A percentile compares a stretch with the other conserved stretches of the same genome.
These are phyloP conservation scores for Solanum chmielewskii DNA, from an alignment of 257 asterid genomes.

Conservation along the genomic window DNA sequence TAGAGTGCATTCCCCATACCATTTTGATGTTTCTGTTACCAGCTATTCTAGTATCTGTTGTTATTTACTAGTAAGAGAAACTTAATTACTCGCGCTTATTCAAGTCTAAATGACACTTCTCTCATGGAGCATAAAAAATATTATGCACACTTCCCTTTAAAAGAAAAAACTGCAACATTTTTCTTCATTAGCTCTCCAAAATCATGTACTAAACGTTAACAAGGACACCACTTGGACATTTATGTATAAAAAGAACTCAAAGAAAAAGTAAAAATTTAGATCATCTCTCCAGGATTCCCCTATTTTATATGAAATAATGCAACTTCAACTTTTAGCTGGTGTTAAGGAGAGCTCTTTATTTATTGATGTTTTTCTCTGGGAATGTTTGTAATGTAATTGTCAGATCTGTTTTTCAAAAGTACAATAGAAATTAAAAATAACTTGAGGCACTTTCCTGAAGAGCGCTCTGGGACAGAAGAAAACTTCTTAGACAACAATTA, in stretches of 20 bases:
- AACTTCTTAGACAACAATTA: neutral
- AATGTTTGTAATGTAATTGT: neutral
- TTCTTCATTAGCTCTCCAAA: neutral
- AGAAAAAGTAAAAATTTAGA: neutral
- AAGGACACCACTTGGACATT: neutral
- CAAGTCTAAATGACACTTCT: neutral
- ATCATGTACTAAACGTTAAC: neutral
- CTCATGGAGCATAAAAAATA: neutral
- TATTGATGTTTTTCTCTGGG: neutral
- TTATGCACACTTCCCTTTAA: neutral
- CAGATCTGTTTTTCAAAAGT: neutral
- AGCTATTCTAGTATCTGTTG: neutral
- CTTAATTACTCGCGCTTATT: neutral
- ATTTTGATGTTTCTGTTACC: neutral
- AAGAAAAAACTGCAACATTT: neutral
- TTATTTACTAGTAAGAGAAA: neutral
- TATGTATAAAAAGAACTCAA: neutral
- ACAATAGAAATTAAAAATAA: neutral
- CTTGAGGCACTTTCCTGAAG: neutral
- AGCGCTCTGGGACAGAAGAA: neutral
- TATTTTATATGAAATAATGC: neutral
- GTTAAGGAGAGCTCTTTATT: neutral
- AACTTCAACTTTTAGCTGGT: neutral
- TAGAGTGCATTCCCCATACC: neutral
- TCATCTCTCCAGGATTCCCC: neutral